Evolutionary conservation across 2,329 filamentous ascomycete species (phyloP).

Genomic region (Triangularia setosa): DNA sequence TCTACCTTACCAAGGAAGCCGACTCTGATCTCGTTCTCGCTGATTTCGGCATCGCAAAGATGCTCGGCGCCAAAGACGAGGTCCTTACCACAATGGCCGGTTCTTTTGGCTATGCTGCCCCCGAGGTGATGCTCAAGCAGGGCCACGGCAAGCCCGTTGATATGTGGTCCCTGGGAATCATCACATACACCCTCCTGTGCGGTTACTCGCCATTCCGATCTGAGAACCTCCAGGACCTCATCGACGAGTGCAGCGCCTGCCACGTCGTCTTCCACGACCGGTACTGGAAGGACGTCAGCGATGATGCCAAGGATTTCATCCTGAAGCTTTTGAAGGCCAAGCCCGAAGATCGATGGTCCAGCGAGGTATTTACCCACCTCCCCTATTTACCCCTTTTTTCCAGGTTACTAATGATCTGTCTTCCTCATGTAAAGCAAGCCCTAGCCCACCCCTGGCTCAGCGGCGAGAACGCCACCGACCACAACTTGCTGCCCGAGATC

Average conservation of each 20-base stretch:
- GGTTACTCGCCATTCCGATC: constrained; percentile 98
- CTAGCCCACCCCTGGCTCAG: constrained; percentile 84
- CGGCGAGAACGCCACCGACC: constrained; percentile 85
- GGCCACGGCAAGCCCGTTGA: constrained; percentile 98
- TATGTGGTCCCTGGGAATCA: constrained; percentile 99
- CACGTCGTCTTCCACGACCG: constrained; percentile 92
- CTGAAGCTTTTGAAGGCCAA: constrained; percentile 72
- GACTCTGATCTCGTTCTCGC: constrained; percentile 87
- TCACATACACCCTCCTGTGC: constrained; percentile 96
- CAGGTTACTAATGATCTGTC: constrained; percentile 17
- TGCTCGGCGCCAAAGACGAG: constrained; percentile 84
- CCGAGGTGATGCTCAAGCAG: constrained; percentile 96
- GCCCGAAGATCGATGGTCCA: constrained; percentile 71
- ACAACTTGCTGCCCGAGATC: constrained; percentile 97
- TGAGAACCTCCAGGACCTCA: constrained; percentile 86
- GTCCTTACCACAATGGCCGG: constrained; percentile 98
- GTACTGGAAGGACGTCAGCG: constrained; percentile 97
- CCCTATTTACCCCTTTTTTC: not conserved
- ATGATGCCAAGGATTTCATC: constrained; percentile 95
- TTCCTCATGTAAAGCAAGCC: constrained; percentile 54
- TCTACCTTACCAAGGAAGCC: constrained; percentile 76
- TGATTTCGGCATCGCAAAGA: constrained; percentile 98
- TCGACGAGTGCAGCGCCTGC: constrained; percentile 84
- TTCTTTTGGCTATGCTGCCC: constrained; percentile 95
- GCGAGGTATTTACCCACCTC: constrained; percentile 51